Base-by-base conservation (phyloP, 2,329 filamentous ascomycete species). In the Ophiostoma pallidulum region DNA sequence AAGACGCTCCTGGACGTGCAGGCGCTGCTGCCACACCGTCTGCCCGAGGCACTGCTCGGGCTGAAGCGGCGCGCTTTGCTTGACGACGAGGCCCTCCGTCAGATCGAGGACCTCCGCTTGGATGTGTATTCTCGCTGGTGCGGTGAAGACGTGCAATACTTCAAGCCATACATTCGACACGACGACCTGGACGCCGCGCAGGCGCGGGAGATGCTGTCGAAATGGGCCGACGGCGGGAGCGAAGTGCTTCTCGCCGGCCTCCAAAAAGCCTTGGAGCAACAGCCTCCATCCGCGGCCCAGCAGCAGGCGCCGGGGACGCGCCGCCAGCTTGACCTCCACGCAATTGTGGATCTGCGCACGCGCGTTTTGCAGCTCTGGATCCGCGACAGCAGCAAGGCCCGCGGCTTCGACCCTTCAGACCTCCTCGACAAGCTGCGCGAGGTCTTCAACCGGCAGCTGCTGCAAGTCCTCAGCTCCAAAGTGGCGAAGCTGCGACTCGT, bases 111-210 rank as follows among this genome's bases (percentile, higher is more conserved):
- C 14, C 67, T 95, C 12, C 78, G 85, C 31, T 67, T 96, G 22
- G 88, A 95, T 59, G 67, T 92, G 9, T 80, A 87, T 58, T 79
- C 82, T 53, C 74, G 75, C 18, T 94, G 89, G 85, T 85, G 92
- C 53, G 76, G 84, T 16, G 80, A 89, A 8, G 87, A 94, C 51
- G 85, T 95, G 36, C 78, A 78, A 40, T 84, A 84, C 54, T 96
- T 94, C 60, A 91, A 82, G 1, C 90, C 90, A 0, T 95, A 88
- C 67, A 85, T 94, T 31, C 80, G 86, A 26, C 82, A 94, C 57
- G 86, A 90, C 54, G 85, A 92, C 54, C 64, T 86, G 4, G 75
- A 80, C 20, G 77, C 74, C 18, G 65, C 69, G 20, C 74, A 80
- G 51, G 77, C 78, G 1, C 72, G 74, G 36, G 74, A 78, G 2